phyloP scores from a whole-genome alignment of 495 filamentous ascomycete species.

The Neurospora terricola region DNA sequence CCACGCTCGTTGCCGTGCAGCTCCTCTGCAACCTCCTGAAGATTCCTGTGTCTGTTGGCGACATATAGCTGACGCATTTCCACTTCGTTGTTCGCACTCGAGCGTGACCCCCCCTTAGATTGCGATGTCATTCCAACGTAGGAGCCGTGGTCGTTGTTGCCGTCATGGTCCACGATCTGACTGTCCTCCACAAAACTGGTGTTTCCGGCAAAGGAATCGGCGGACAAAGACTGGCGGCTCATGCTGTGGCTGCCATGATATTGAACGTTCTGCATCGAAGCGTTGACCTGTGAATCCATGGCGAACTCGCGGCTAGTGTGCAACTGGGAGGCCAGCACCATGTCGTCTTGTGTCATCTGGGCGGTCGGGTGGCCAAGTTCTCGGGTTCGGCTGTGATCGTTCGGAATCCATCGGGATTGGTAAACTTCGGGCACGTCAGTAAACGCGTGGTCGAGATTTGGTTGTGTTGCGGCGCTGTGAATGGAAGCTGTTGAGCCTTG shows the following conservation, averaged over 20 bases:
- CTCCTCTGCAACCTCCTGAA: conserved; percentile 78
- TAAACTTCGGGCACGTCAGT: conserved; percentile 42
- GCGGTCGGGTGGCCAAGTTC: conserved; percentile 20
- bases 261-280: conserved; percentile 41
- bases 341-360: conserved; percentile 55
- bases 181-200: conserved; percentile 59
- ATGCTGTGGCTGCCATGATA: conserved; percentile 35
- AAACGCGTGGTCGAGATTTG: conserved; percentile 51
- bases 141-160: conserved; percentile 55
- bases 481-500: conserved; percentile 80
- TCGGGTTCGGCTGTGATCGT: conserved; percentile 37
- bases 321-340: conserved; percentile 50
- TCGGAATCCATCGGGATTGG: conserved; percentile 42
- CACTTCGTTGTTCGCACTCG: conserved; percentile 78
- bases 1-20: conserved; percentile 51
- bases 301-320: conserved; percentile 41
- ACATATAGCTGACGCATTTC: conserved; percentile 80
- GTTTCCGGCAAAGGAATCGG: conserved; percentile 44
- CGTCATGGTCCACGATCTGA: conserved; percentile 57
- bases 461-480: conserved; percentile 58
- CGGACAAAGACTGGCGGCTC: conserved; percentile 40
- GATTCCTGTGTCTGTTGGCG: conserved; percentile 58
- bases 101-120: conserved; percentile 51
- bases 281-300: conserved; percentile 42
- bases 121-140: conserved; percentile 39